Percentiles rank a stretch among this genome's conserved stretches.
Conservation (phyloP, 805 yeast genomes). For the Clavispora santaluciae region DNA sequence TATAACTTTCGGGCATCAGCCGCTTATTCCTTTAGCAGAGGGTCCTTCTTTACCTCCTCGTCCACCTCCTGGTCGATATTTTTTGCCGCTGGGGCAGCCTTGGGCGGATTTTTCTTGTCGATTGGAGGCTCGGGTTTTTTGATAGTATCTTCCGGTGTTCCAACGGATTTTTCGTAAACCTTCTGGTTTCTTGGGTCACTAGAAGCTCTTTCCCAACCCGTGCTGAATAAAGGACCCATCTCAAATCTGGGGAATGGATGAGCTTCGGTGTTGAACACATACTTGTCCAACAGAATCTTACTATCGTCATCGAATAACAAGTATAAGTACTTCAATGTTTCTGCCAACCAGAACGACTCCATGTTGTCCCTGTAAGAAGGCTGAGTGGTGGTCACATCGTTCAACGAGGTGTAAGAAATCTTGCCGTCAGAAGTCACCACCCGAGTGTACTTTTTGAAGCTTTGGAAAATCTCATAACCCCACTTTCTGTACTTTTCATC, state of each 20-base stretch:
- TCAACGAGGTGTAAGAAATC: slow-evolving; percentile 55
- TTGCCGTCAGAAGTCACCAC: slow-evolving; percentile 40
- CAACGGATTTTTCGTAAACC: slow-evolving; percentile 9
- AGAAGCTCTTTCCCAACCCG: slow-evolving; percentile 55
- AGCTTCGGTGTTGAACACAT: slow-evolving; percentile 89
- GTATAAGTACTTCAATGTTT: slow-evolving; percentile 75
- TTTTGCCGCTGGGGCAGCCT: slow-evolving; percentile 40
- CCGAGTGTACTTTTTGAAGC: slow-evolving; percentile 57
- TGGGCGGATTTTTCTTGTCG: slow-evolving; percentile 31
- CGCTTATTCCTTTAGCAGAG: slow-evolving; percentile 25
- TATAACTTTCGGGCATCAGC: too few species aligned
- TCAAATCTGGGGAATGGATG: slow-evolving; percentile 83
- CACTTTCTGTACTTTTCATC: slow-evolving; percentile 79
- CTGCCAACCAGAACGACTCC: slow-evolving; percentile 94
- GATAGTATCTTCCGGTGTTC: slow-evolving; percentile 10
- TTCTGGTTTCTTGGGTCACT: slow-evolving; percentile 16
- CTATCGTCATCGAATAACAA: slow-evolving; percentile 48
- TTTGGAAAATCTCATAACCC: slow-evolving; percentile 83
- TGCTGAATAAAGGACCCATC: slow-evolving; percentile 45
- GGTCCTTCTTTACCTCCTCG: slow-evolving; percentile 34
- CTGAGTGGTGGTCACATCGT: slow-evolving; percentile 56
- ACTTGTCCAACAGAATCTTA: slow-evolving; percentile 58
- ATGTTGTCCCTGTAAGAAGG: slow-evolving; percentile 62
- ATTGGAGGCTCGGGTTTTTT: slow-evolving; percentile 9
- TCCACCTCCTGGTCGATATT: slow-evolving; percentile 29